Base-by-base conservation (phyloP, 2,329 filamentous ascomycete genomes). In the Cyanodermella asteris region DNA sequence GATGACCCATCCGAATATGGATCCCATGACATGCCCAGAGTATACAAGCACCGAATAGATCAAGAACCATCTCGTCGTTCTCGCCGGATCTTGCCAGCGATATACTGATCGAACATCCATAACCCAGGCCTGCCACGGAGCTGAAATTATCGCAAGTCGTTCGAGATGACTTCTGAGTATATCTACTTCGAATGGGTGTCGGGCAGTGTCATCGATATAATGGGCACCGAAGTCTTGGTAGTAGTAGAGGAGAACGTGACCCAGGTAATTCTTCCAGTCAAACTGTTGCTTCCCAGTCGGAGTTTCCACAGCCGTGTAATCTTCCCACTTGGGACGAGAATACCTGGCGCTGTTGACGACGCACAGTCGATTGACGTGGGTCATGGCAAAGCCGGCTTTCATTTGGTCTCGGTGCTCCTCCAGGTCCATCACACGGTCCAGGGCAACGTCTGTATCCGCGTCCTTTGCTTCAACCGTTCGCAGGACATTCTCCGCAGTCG, bases 91-190 rank as follows among this genome's bases (percentile, higher is more conserved):
- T 24, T 49, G 40, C 50, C 49, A 53, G 7, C 44, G 42, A 29
- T 50, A 53, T 10, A 52, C 33, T 4, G 40, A 29, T 11, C 46
- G 42, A 11, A 52, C 23, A 8, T 40, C 32, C 28, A 48, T 34
- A n/a, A 45, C 34, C 37, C 45, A 52, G 13, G 42, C 31, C 30
- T 53, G 47, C 47, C 46, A 53, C 9, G 47, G 44, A 5, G 40
- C 43, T 12, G 43, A 49, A n/a, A 44, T 46, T 28, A 52, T 45
- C 12, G 50, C 34, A 4, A 53, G 31, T 11, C 50, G 43, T 28
- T 52, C 46, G 13, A 49, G 24, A 20, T 47, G 40, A 14, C 37
- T 36, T n/a, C 41, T 36, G 4, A 47, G 31, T 16, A 38, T 38
- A 28, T 49, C 45, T 13, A 45, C 28, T 22, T 50, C 45, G 27